Evolutionary conservation across 1,139 yeast species (phyloP).

Genomic region (Blastobotrys proliferans): DNA sequence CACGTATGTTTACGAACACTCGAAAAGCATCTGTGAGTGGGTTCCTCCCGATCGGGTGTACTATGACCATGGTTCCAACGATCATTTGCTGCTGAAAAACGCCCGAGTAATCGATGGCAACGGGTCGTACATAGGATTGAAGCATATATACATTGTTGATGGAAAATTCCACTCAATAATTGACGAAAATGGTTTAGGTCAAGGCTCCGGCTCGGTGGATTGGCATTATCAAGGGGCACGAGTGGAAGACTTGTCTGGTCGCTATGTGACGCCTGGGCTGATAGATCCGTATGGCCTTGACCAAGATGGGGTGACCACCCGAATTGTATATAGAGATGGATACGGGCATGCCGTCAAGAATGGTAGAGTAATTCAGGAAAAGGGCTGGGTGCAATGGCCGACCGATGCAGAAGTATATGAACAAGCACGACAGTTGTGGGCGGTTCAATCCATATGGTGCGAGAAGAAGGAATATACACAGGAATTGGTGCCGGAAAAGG

Average conservation of each 20-base stretch:
- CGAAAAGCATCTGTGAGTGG: constrained; percentile 3
- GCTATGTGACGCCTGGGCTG: constrained; percentile 10
- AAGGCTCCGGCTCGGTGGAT: neutral
- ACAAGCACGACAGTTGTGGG: constrained; percentile 7
- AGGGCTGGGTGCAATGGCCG: constrained; percentile 8
- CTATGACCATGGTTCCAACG: neutral
- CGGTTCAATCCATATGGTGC: constrained; percentile 8
- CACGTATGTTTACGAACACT: no score
- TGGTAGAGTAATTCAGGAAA: neutral
- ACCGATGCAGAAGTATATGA: neutral
- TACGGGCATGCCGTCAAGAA: constrained; percentile 8
- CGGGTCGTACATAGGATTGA: constrained; percentile 4
- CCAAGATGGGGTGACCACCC: constrained; percentile 10
- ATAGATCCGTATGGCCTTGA: constrained; percentile 10
- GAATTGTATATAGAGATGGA: constrained; percentile 4
- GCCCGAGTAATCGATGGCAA: constrained; percentile 10
- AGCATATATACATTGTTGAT: constrained; percentile 1
- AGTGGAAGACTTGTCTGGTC: constrained; percentile 5
- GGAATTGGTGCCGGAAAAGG: constrained; percentile 4
- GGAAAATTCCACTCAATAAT: constrained; percentile 8
- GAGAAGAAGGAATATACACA: constrained; percentile 4
- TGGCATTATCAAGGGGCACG: neutral
- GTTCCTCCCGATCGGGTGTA: neutral
- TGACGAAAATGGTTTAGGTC: neutral
- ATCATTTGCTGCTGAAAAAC: constrained; percentile 1